Evolutionary conservation across 345 rosid species (phyloP).

Genomic region (Mallotus nudiflorus): DNA sequence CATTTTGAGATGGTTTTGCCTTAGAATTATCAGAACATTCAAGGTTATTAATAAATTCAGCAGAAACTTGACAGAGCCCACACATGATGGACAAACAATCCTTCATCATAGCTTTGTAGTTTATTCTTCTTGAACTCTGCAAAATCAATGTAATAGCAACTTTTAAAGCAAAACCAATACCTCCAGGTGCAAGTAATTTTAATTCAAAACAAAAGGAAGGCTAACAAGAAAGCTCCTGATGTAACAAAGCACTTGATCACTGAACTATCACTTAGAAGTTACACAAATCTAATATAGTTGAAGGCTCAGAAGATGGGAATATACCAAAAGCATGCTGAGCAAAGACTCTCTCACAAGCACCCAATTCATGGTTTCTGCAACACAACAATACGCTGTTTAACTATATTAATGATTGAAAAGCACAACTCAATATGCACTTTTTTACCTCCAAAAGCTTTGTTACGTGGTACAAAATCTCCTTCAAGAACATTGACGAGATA

Average conservation of each 20-base stretch:
- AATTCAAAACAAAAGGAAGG: neutral
- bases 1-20: constrained; percentile 31
- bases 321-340: constrained; percentile 77
- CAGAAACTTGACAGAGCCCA: constrained; percentile 37
- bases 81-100: constrained; percentile 60
- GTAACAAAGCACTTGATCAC: constrained; percentile 6
- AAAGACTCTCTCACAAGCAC: constrained; percentile 57
- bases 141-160: constrained; percentile 17
- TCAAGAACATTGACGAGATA: constrained; percentile 71
- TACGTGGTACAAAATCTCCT: constrained; percentile 59
- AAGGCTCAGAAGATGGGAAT: constrained; percentile 2
- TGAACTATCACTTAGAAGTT: neutral
- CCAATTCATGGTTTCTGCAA: constrained; percentile 83
- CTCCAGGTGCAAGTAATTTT: neutral
- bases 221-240: neutral
- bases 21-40: constrained; percentile 18
- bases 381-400: constrained; percentile 6
- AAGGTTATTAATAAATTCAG: constrained; percentile 15
- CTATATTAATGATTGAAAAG: constrained; percentile 1
- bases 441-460: constrained; percentile 52
- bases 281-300: neutral
- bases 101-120: constrained; percentile 61
- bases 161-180: constrained; percentile 1
- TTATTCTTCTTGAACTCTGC: constrained; percentile 77
- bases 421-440: constrained; percentile 7